Evolutionary conservation across 345 rosid species (phyloP), one percentile per base, ranked within the genome.

Genomic region (Moringa oleifera): DNA sequence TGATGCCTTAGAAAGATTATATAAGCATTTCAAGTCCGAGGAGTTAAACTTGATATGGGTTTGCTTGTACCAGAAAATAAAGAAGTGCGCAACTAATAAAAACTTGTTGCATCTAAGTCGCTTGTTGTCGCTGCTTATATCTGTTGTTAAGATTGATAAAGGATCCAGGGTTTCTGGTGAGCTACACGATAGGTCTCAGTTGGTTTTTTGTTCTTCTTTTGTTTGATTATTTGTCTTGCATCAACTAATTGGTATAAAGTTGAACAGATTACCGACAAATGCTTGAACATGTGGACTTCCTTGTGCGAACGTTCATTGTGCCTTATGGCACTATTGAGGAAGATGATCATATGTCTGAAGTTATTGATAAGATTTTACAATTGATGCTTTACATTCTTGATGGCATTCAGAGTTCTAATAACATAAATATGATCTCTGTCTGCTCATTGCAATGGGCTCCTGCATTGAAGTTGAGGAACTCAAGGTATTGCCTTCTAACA

Each of bases 401-500:
- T 55, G 80, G 83, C 50, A 78, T 85, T 20, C 68, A 66, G 18
- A 8, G 59, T 58, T 69, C 65, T 57, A 74, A 70, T 73, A 78
- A 83, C 62, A 51, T 54, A 64, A 68, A 74, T 37, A 25, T 76
- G 63, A 68, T 85, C 64, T 59, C 72, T 33, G 20, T 41, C 45
- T 73, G 81, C 69, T 73, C 81, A 41, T 62, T 23, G 25, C 84
- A 73, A 65, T 93, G 98, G 97, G 81, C 86, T 72, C 89, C 96
- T 57, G 71, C 80, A 24, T 90, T 90, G 71, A 57, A 75, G 65
- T 63, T 81, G 60, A 75, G 75, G 73, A 83, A 75, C 68, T 63
- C 79, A 68, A 83, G 91, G 98, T 91, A 80, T 33, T 58, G 36
- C 28, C 59, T 58, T 57, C 25, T 7, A 19, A 21, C 67, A 37